A percentile compares a stretch with the other conserved stretches of the same genome.
These are phyloP conservation scores for Schwanniomyces pseudopolymorphus DNA, from an alignment of 805 yeast species.

Conservation along the genomic window DNA sequence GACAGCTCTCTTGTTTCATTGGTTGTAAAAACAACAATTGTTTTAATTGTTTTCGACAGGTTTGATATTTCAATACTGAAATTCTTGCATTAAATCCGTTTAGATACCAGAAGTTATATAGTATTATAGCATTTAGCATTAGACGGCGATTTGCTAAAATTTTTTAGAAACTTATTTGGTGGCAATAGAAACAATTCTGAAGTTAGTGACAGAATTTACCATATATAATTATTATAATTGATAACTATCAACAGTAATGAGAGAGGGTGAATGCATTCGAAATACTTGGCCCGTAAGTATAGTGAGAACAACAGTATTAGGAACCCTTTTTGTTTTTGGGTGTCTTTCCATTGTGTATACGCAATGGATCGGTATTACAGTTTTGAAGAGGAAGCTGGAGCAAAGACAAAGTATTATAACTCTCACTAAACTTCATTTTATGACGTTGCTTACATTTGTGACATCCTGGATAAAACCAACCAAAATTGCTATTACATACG, in stretches of 20 bases:
- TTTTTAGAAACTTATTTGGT: not conserved
- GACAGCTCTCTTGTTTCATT: not conserved
- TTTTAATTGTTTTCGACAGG: too few relatives aligned
- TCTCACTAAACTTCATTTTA: slow-evolving; percentile 57
- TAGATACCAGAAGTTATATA: not conserved
- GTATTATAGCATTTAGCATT: not conserved
- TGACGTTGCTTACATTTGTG: slow-evolving; percentile 52
- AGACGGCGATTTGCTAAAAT: not conserved
- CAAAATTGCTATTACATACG: slow-evolving; percentile 50
- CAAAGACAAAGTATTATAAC: slow-evolving; percentile 44
- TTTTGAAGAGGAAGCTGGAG: slow-evolving; percentile 29
- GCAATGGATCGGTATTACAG: slow-evolving; percentile 40
- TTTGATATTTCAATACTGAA: not conserved
- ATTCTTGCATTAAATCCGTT: not conserved
- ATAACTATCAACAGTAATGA: not conserved
- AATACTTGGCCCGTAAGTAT: slow-evolving; percentile 17
- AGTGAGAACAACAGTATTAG: slow-evolving; percentile 20
- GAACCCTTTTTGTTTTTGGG: slow-evolving; percentile 22
- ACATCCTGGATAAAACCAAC: slow-evolving; percentile 54
- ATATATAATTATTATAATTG: too few relatives aligned
- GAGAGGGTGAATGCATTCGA: slow-evolving; percentile 4
- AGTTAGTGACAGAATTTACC: too few relatives aligned
- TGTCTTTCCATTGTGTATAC: slow-evolving; percentile 43
- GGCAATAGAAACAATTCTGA: not conserved
- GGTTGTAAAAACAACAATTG: too few relatives aligned